Conservation (phyloP, 2,329 filamentous ascomycete genomes). For the Clarireedia paspali region DNA sequence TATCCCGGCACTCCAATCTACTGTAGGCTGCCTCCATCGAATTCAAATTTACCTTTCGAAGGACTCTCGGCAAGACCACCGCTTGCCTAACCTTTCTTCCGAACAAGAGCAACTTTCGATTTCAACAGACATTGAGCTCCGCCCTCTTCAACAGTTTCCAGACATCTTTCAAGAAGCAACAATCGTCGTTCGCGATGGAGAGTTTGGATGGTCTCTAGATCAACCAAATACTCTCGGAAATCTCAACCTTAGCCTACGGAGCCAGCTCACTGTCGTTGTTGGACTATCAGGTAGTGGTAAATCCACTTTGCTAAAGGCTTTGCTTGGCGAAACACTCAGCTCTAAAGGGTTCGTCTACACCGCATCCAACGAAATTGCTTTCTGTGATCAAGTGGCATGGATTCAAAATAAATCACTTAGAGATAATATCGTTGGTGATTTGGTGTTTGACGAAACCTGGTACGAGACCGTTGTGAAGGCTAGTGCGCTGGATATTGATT, state of each 20-base stretch:
- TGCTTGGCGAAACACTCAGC: conserved; percentile 19
- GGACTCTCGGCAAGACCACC: neutral
- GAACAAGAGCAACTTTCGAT: neutral
- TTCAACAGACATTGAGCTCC: neutral
- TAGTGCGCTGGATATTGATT: conserved; percentile 17
- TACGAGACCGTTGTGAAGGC: conserved; percentile 19
- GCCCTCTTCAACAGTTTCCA: neutral
- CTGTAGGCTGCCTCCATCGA: conserved; percentile 1
- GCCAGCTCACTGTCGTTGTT: conserved; percentile 19
- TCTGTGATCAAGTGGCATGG: conserved; percentile 39
- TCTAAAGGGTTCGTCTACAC: conserved; percentile 7
- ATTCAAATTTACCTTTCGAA: conserved; percentile 7
- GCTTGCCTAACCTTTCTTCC: neutral
- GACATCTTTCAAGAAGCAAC: neutral
- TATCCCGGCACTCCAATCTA: neutral
- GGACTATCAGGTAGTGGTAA: conserved; percentile 28
- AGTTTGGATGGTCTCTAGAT: neutral
- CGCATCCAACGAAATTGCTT: conserved; percentile 26
- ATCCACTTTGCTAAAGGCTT: conserved; percentile 18
- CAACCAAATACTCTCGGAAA: neutral
- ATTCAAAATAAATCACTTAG: conserved; percentile 33
- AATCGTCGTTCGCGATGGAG: neutral
- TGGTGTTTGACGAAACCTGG: conserved; percentile 19
- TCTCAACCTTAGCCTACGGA: neutral
- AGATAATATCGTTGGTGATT: conserved; percentile 7